Evolutionary conservation across 108 stramenopile genomes (phyloP).

Genomic region (Cafeteria roenbergensis): DNA sequence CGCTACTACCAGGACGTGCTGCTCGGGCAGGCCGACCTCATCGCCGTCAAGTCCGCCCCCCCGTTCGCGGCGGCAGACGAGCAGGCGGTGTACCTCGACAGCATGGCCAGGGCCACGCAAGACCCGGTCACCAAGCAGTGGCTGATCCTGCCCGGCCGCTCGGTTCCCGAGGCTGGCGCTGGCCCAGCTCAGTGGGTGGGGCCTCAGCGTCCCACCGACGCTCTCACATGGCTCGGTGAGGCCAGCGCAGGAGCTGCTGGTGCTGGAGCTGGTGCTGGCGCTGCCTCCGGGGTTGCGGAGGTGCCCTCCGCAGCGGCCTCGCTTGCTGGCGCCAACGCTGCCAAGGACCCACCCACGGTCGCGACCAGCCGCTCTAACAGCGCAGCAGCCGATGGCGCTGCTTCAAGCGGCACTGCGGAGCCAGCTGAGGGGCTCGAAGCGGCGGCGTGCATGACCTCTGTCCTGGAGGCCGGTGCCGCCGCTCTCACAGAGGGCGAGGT

Average conservation of each 20-base stretch:
- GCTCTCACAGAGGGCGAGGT: no score
- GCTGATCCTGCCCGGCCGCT: neutral
- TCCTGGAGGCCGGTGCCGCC: no score
- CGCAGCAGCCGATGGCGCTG: no score
- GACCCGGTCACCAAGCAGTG: neutral
- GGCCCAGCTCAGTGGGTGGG: neutral
- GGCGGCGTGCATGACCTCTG: no score
- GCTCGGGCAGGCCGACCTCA: neutral
- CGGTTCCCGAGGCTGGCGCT: neutral
- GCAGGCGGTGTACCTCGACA: slow-evolving; percentile 17
- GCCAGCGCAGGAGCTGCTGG: neutral
- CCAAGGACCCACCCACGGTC: no score
- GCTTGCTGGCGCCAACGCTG: neutral
- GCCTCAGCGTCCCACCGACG: neutral
- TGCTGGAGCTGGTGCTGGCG: neutral
- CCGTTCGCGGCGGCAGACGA: slow-evolving; percentile 14
- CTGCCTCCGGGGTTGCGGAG: neutral
- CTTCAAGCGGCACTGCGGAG: no score
- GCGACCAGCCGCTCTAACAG: no score
- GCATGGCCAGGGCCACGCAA: slow-evolving; percentile 8
- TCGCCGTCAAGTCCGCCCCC: slow-evolving; percentile 12
- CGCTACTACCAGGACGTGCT: slow-evolving; percentile 9
- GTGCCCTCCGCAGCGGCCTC: neutral
- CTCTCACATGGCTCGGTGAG: neutral
- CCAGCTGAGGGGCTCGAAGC: no score